These are phyloP conservation scores for Immersiporthe knoxdaviesiana DNA, from an alignment of 2,329 filamentous ascomycete species.

Conservation along the genomic window DNA sequence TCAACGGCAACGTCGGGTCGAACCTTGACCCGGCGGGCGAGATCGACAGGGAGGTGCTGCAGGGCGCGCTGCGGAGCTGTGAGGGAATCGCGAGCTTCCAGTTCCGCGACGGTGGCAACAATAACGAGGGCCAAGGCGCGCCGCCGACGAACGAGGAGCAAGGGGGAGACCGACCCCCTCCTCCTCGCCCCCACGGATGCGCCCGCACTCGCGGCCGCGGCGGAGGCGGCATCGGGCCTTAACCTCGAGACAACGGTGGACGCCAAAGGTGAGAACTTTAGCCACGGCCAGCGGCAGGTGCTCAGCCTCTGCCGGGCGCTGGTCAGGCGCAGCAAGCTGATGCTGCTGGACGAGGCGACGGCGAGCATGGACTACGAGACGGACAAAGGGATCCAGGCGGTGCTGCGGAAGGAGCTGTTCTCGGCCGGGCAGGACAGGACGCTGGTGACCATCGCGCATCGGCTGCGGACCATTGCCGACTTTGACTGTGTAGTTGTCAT, in stretches of 20 bases:
- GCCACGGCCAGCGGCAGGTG: conserved; percentile 61
- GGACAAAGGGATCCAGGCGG: conserved; percentile 58
- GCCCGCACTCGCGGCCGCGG: conserved; percentile 31
- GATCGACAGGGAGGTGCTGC: conserved; percentile 56
- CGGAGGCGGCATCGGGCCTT: conserved; percentile 35
- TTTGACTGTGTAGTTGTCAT: conserved; percentile 63
- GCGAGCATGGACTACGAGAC: conserved; percentile 64
- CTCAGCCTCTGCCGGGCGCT: conserved; percentile 61
- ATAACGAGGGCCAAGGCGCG: neutral
- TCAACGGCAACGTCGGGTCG: conserved; percentile 45
- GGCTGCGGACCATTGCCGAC: conserved; percentile 61
- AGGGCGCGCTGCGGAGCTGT: conserved; percentile 64
- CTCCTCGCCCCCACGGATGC: conserved; percentile 22
- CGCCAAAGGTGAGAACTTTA: conserved; percentile 58
- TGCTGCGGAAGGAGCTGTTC: conserved; percentile 54
- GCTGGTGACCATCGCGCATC: conserved; percentile 61
- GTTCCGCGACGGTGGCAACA: conserved; percentile 38
- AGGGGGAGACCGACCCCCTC: conserved; percentile 20
- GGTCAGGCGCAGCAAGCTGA: conserved; percentile 57
- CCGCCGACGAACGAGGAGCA: conserved; percentile 21
- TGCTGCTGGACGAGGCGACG: conserved; percentile 62
- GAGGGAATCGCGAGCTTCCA: conserved; percentile 60
- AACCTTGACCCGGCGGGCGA: conserved; percentile 69
- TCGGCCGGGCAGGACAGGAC: conserved; percentile 50
- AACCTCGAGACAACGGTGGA: conserved; percentile 52